Conservation (phyloP, 2,329 filamentous ascomycete species). For the Aciculosporium take region DNA sequence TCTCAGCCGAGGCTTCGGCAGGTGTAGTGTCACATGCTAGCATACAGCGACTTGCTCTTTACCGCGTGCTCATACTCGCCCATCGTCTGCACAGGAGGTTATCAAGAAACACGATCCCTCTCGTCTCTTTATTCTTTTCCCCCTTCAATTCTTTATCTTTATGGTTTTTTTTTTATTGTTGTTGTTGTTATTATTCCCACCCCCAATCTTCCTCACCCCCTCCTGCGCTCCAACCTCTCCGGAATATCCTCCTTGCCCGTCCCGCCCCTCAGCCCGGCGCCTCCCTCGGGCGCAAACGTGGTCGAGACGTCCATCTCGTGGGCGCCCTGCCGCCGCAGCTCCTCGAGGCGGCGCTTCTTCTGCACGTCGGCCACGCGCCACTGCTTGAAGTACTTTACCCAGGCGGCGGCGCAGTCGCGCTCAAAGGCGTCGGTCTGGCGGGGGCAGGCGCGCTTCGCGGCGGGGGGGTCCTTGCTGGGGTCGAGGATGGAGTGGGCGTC, state of each 20-base stretch:
- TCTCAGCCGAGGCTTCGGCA: too few relatives aligned
- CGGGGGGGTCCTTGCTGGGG: constrained; percentile 28
- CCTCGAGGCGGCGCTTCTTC: constrained; percentile 64
- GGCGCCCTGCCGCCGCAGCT: constrained; percentile 60
- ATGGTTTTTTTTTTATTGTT: too few relatives aligned
- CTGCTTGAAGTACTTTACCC: constrained; percentile 98
- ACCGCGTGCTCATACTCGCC: not conserved
- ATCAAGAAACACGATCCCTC: not conserved
- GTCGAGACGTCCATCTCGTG: constrained; percentile 36
- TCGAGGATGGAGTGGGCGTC: constrained; percentile 74
- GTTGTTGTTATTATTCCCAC: too few relatives aligned
- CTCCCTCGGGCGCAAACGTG: constrained; percentile 22
- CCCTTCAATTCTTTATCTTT: not conserved
- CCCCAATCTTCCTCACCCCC: constrained; percentile 8
- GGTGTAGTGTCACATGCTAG: not conserved
- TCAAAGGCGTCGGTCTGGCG: constrained; percentile 48
- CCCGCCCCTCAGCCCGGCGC: constrained; percentile 15
- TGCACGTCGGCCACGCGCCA: constrained; percentile 85
- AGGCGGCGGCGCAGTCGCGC: constrained; percentile 72
- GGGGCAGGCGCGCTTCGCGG: constrained; percentile 25
- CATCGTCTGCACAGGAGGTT: not conserved
- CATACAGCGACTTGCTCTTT: not conserved
- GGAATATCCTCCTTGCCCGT: constrained; percentile 24
- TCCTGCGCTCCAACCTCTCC: constrained; percentile 24
- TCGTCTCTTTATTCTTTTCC: not conserved